A percentile compares a stretch with the other conserved stretches of the same genome.
phyloP scores from a whole-genome alignment of 352 stramenopile genomes.

The Globisporangium barbulae region DNA sequence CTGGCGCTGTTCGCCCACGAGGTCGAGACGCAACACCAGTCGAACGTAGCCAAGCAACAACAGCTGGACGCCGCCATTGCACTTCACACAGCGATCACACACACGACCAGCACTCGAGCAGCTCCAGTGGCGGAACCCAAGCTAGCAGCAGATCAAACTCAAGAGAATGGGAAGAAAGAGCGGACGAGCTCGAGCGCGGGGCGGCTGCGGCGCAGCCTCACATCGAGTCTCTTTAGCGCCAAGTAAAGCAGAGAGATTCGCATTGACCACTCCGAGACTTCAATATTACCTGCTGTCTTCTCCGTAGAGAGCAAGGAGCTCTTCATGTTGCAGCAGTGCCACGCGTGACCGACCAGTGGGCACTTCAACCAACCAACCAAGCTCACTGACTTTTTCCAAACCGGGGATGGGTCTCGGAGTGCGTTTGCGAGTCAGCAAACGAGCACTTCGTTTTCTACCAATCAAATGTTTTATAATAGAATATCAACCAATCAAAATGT shows the following conservation, averaged over 20 bases:
- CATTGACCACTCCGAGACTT: too few species aligned
- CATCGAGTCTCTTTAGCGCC: slow-evolving; percentile 2
- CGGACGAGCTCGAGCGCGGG: not conserved
- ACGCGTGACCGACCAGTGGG: too few species aligned
- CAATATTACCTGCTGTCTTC: too few species aligned
- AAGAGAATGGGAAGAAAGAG: not conserved
- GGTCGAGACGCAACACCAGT: slow-evolving; percentile 29
- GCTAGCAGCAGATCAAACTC: not conserved
- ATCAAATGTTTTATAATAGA: too few species aligned
- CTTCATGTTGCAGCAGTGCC: too few species aligned
- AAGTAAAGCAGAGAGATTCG: not conserved
- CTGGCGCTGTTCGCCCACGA: slow-evolving; percentile 25
- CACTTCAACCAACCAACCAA: too few species aligned
- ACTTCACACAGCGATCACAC: not conserved
- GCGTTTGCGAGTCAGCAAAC: too few species aligned
- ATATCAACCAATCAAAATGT: too few species aligned
- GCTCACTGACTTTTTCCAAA: too few species aligned
- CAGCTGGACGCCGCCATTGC: slow-evolving; percentile 12
- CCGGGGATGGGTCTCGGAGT: too few species aligned
- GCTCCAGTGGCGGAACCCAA: not conserved
- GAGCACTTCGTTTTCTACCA: not conserved
- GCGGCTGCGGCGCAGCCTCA: slow-evolving; percentile 7
- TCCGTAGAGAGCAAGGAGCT: not conserved
- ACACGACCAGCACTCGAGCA: not conserved
- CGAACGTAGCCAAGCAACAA: slow-evolving; percentile 12